phyloP scores from a whole-genome alignment of 2,329 filamentous ascomycete genomes.

The Exophiala oligosperma region DNA sequence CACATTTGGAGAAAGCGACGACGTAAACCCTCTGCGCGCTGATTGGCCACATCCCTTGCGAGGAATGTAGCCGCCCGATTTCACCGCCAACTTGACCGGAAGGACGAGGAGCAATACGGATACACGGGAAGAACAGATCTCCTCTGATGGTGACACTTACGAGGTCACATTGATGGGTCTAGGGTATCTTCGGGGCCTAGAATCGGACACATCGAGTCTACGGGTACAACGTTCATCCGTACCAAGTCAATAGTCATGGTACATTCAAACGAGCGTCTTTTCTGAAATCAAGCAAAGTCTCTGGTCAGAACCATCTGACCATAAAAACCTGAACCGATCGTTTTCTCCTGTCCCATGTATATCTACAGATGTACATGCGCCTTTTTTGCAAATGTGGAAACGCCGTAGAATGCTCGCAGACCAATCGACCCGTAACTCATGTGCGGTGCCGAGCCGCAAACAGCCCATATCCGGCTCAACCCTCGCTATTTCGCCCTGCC shows the following conservation, averaged over 20 bases:
- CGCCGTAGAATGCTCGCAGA: constrained; percentile 14
- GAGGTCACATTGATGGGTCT: no score
- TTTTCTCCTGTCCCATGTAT: constrained; percentile 13
- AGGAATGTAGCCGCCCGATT: background rate
- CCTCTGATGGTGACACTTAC: no score
- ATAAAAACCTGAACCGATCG: constrained; percentile 4
- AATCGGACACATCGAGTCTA: no score
- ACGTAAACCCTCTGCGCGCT: background rate
- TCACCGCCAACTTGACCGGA: background rate
- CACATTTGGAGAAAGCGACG: background rate
- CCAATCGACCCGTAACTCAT: background rate
- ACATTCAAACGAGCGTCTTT: background rate
- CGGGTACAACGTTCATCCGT: no score
- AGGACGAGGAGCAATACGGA: no score
- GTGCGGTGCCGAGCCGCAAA: constrained; percentile 3
- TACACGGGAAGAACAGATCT: no score
- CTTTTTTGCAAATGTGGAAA: constrained; percentile 14
- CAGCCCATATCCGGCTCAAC: background rate
- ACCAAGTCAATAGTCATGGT: no score
- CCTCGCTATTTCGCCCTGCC: background rate
- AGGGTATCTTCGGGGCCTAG: no score
- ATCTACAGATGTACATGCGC: constrained; percentile 23
- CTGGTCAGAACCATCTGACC: background rate
- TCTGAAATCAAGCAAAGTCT: background rate
- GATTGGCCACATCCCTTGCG: constrained; percentile 6